Evolutionary conservation across 2,329 filamentous ascomycete species (phyloP).

Genomic region (Ophiostoma quercus): DNA sequence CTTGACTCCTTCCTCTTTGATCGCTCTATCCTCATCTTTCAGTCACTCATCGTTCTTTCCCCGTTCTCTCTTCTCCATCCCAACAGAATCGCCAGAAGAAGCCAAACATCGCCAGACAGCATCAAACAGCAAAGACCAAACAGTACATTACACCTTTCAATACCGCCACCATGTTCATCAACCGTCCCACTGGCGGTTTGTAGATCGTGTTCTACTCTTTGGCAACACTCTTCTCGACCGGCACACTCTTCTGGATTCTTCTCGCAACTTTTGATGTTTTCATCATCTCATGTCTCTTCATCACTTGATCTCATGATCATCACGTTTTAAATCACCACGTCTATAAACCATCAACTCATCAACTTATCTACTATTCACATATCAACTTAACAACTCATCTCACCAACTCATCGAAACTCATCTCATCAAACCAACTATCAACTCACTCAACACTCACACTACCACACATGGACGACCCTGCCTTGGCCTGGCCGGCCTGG

Average conservation of each 20-base stretch:
- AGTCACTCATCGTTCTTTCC: neutral
- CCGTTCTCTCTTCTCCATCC: neutral
- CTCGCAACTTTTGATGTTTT: neutral
- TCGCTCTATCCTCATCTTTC: neutral
- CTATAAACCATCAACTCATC: neutral
- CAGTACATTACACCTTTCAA: neutral
- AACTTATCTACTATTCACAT: neutral
- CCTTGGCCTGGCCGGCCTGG: slow-evolving; percentile 54
- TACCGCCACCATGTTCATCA: neutral
- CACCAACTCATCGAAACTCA: neutral
- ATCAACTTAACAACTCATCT: neutral
- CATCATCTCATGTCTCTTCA: neutral
- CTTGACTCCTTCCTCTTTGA: neutral
- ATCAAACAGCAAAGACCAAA: neutral
- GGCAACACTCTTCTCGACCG: neutral
- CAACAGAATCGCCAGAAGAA: neutral
- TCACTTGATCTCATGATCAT: neutral
- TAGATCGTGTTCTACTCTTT: neutral
- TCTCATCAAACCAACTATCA: neutral
- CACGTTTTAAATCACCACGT: neutral
- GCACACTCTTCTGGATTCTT: neutral
- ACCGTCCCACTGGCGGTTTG: neutral
- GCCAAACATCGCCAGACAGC: neutral
- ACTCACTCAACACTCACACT: neutral
- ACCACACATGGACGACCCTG: slow-evolving; percentile 49